Evolutionary conservation across 1,284 basidiomycete genomes (phyloP), one percentile per base, ranked within the genome.

Genomic region (Cryptococcus sp.): DNA sequence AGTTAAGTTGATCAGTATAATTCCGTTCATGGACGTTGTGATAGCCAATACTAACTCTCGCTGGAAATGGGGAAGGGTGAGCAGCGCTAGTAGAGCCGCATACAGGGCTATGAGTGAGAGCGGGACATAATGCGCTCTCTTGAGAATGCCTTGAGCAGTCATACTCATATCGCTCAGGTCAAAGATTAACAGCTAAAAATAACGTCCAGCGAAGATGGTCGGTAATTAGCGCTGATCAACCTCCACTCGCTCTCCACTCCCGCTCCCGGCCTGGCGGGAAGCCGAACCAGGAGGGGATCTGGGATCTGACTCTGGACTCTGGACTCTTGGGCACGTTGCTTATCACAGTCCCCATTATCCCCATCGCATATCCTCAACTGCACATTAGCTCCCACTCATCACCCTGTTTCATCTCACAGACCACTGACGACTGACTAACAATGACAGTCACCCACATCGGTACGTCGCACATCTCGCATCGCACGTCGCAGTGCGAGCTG

Each of bases 11-110:
- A 45, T 20, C 41, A 25, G 3, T n/a, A 19, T 23, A 7, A 8
- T 5, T 17, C 5, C 30, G 49, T 39, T 3, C n/a, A 38, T 17
- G 35, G 16, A 47, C 3, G 39, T 11, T 23, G 5, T 17, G 1
- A 41, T 47, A 42, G 41, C 47, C 27, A 45, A 63, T 57, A 81
- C 88, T 79, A 71, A 91, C 90, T 91, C 85, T 58, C 83, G 81
- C 76, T 93, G 91, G 56, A 91, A 78, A 55, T 80, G 83, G 8
- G 90, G 88, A 15, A 85, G 78, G 1, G 81, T 79, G 43, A 91
- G 75, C 7, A 87, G 77, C 0, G 80, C 68, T 3, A 93, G 75
- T 7, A 85, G 58, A n/a, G 72, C 62, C 13, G 80, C 76, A 73
- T 91, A 92, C 5, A 84, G 40, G 10, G 73, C 81, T 27, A 85